Evolutionary conservation across 2,329 filamentous ascomycete genomes (phyloP), one percentile per base, ranked within the genome.

Genomic region (Sclerotinia borealis): DNA sequence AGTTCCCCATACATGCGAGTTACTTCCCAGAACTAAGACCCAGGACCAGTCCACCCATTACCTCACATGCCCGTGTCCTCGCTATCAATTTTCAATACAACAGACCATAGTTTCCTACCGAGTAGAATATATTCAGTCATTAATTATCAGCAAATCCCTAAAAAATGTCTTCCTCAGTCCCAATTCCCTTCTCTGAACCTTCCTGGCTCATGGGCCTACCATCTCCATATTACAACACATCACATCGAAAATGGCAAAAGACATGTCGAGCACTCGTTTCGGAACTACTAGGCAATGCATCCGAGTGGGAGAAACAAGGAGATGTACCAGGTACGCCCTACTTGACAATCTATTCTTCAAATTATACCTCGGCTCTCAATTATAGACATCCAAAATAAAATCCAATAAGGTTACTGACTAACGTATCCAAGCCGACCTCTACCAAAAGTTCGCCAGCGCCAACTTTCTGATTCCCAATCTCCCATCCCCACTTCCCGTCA

Each of bases 401-500:
- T 9, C 27, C 1, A 86, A 88, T 0, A n/a, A n/a, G n/a, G n/a
- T n/a, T n/a, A n/a, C n/a, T n/a, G n/a, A 78, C 81, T 45, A 79
- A 86, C 72, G 41, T 22, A 5, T 39, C 31, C 34, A 36, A 55
- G 58, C 17, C 6, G 25, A 60, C 17, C 82, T 91, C 39, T 92
- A 86, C 70, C 72, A 79, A 49, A 83, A 79, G 13, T 92, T 92
- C 72, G 83, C 83, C 36, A 79, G 82, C 64, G 81, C 83, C 59
- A 85, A 87, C 51, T 90, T 92, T 83, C 76, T 92, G 25, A 75
- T 92, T n/a, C 87, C 89, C 0, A 85, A 84, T 19, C 78, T 92
- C 34, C 86, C 88, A 0, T 83, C 88, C 0, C 89, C 89, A 0
- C 74, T 92, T 22, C 89, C 89, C 0, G 83, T 88, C 0, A 80